Base-by-base conservation (phyloP, 345 rosid species). In the Toxicodendron radicans region DNA sequence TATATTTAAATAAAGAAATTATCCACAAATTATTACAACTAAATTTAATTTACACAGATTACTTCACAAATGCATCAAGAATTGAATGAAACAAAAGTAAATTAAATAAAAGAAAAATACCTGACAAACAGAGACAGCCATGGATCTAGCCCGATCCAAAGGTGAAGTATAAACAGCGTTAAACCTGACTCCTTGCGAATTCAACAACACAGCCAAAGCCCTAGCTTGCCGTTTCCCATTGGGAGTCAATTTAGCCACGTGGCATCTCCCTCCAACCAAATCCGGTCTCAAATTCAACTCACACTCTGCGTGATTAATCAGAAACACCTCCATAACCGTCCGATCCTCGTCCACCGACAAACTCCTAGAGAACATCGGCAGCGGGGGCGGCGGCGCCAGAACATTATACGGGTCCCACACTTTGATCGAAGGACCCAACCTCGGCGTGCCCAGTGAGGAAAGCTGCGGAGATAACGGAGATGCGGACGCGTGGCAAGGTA, bases 391-490 rank as follows among this genome's bases (percentile, higher is more conserved):
- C 0, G 92, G 97, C 10, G 93, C 77, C 24, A 95, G 87, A 70
- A 95, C 99, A 69, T 95, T 92, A 81, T 92, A 95, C 11, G 99
- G 97, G 77, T 95, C 99, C 97, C 97, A 95, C 8, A 95, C 97
- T 74, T 91, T 92, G 80, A 92, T 94, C 0, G 97, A 89, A 0
- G 98, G 97, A 1, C 97, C 97, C 71, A 94, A 80, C 62, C 97
- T 83, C 6, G 97, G 97, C 43, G 98, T 94, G 10, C 97, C 98
- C 53, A 92, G 81, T 35, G 93, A 82, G 27, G 99, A 95, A 21
- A 87, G 83, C 85, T 95, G 99, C 3, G 99, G 97, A 2, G 97
- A 92, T 38, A 95, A 87, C 3, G 99, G 99, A 14, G 98, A 87
- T 14, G 97, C 97, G 14, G 97, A 94, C 33, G 97, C 88, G 86